Evolutionary conservation across 2,329 filamentous ascomycete species (phyloP), one percentile per base, ranked within the genome.

Genomic region (Pseudogymnoascus sp.): DNA sequence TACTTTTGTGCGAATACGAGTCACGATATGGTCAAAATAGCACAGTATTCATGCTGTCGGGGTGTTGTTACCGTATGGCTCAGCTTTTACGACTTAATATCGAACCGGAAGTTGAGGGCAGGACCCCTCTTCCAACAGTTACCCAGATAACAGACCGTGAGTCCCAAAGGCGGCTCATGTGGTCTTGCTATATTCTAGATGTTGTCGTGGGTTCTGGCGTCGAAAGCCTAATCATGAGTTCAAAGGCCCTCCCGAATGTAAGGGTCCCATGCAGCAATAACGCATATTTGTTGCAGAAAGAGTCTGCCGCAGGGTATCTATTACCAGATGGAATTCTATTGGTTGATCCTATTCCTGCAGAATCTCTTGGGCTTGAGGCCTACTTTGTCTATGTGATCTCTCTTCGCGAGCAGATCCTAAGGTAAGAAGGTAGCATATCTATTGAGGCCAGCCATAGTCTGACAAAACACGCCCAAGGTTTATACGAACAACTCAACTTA

Each of bases 401-500:
- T 13, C 27, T 61, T 15, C 44, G 60, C 39, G 31, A 27, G 12
- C 41, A 61, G 41, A 44, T 61, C 27, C 38, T 61, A 13, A 61
- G 59, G 59, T 61, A n/a, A 61, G 59, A 10, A 61, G 59, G 5
- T 8, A 15, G 36, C 36, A 39, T 39, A 39, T n/a, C 36, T n/a
- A 39, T 39, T 39, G 13, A 39, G n/a, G 36, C 8, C n/a, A 17
- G 36, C n/a, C 5, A n/a, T 39, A 8, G 36, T 59, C 59, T 61
- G 7, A 21, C 15, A 31, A 12, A 39, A 38, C n/a, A 5, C 15
- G 25, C 21, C 0, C 21, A 55, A 39, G 68, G 15, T 63, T 68
- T 21, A 69, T 69, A 44, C 63, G 68, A 38, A 63, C 63, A 13
- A 60, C 63, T 8, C 44, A 65, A 21, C 62, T 62, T 48, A 29